A percentile compares a stretch with the other conserved stretches of the same genome.
Conservation (phyloP, 2,329 filamentous ascomycete species). For the Ophiostoma ulmi region DNA sequence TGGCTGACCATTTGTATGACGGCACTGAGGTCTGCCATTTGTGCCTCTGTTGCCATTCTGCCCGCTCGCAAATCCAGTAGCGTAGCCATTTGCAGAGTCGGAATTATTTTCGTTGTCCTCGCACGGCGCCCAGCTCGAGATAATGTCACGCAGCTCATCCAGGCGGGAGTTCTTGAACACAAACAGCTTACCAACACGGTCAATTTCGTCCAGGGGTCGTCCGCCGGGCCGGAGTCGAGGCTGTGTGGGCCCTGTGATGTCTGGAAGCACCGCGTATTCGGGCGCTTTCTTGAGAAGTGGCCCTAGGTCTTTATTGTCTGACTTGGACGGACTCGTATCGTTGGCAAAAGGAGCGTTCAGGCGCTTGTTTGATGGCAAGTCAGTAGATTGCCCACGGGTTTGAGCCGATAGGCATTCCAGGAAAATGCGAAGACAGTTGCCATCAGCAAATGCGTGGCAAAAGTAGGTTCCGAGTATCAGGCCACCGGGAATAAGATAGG, state of each 20-base stretch:
- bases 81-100: background rate
- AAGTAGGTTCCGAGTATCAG: slow-evolving; percentile 40
- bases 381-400: slow-evolving; percentile 30
- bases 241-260: slow-evolving; percentile 37
- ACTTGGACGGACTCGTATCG: slow-evolving; percentile 26
- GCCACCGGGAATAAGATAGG: slow-evolving; percentile 39
- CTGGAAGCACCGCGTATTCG: slow-evolving; percentile 37
- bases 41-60: background rate
- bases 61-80: background rate
- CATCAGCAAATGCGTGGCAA: slow-evolving; percentile 42
- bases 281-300: slow-evolving; percentile 32
- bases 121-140: slow-evolving; percentile 27
- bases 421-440: slow-evolving; percentile 38
- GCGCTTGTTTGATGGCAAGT: slow-evolving; percentile 30
- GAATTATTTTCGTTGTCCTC: background rate
- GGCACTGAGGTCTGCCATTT: background rate
- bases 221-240: slow-evolving; percentile 32
- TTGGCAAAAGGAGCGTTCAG: slow-evolving; percentile 25
- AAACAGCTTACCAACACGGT: slow-evolving; percentile 41
- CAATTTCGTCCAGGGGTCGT: slow-evolving; percentile 31
- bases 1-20: background rate
- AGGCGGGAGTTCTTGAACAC: slow-evolving; percentile 37
- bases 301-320: slow-evolving; percentile 29
- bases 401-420: slow-evolving; percentile 38
- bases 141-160: slow-evolving; percentile 30